phyloP scores from a whole-genome alignment of 495 filamentous ascomycete species.

The Tuber aestivum region DNA sequence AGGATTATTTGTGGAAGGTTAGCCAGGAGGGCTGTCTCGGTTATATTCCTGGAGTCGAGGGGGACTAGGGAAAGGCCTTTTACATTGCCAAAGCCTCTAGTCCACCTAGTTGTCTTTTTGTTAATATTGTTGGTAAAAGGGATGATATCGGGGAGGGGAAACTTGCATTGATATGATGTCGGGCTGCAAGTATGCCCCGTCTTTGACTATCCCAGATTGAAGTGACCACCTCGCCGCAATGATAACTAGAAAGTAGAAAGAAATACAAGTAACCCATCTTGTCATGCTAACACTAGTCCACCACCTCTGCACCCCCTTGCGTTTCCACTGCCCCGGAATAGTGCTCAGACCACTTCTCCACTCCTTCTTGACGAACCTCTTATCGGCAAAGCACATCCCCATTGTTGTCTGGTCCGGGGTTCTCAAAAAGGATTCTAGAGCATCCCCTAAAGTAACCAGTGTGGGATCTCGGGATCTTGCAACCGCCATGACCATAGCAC shows the following conservation, averaged over 20 bases:
- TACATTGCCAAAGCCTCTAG: constrained; percentile 7
- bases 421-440: constrained; percentile 4
- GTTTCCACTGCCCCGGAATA: neutral
- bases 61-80: neutral
- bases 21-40: constrained; percentile 17
- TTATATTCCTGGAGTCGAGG: constrained; percentile 24
- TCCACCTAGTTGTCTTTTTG: neutral
- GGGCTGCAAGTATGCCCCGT: neutral
- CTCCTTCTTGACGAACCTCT: constrained; percentile 17
- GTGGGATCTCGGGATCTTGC: constrained; percentile 18
- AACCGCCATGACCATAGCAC: too few species aligned
- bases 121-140: too few species aligned
- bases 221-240: neutral
- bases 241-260: neutral
- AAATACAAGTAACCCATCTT: constrained; percentile 10
- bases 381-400: constrained; percentile 41
- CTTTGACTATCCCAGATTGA: neutral
- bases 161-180: neutral
- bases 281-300: neutral
- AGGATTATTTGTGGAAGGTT: constrained; percentile 48
- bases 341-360: neutral
- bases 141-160: neutral
- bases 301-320: neutral
- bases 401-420: neutral
- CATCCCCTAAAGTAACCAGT: constrained; percentile 12